These are phyloP conservation scores for Boletus semigastroideus DNA, from an alignment of 1,284 basidiomycete species.

Conservation along the genomic window DNA sequence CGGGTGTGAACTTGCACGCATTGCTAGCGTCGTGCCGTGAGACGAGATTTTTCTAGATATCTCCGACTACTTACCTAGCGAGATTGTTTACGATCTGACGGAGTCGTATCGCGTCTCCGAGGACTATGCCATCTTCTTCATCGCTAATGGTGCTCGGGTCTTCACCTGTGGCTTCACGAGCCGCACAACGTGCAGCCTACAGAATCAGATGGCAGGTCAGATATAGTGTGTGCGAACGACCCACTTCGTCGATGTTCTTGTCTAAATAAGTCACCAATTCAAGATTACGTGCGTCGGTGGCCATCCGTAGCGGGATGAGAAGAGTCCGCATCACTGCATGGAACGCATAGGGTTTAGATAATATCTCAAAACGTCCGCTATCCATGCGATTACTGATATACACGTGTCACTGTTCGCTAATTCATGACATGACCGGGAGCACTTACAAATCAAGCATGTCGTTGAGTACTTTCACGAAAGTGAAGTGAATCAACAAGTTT, in stretches of 20 bases:
- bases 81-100: slow-evolving; percentile 80
- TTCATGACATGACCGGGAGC: background rate
- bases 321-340: slow-evolving; percentile 82
- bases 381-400: slow-evolving; percentile 62
- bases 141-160: slow-evolving; percentile 40
- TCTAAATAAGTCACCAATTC: slow-evolving; percentile 73
- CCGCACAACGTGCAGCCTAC: slow-evolving; percentile 53
- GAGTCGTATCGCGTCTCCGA: slow-evolving; percentile 79
- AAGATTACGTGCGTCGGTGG: slow-evolving; percentile 70
- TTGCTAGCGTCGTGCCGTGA: slow-evolving; percentile 43
- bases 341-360: slow-evolving; percentile 77
- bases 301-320: slow-evolving; percentile 73
- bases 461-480: slow-evolving; percentile 64
- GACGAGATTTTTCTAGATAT: background rate
- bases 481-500: slow-evolving; percentile 8
- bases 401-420: background rate
- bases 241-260: slow-evolving; percentile 61
- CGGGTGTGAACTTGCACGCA: slow-evolving; percentile 78
- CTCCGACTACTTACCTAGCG: slow-evolving; percentile 51
- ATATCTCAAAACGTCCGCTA: slow-evolving; percentile 74
- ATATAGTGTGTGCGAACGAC: slow-evolving; percentile 36
- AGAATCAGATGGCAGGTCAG: slow-evolving; percentile 1
- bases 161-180: slow-evolving; percentile 59
- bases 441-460: slow-evolving; percentile 83
- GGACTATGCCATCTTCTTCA: slow-evolving; percentile 64